Percentiles rank a stretch among this genome's conserved stretches.
Evolutionary conservation across 2,329 filamentous ascomycete species (phyloP).

Genomic region (Neocatenulostroma microsporum): DNA sequence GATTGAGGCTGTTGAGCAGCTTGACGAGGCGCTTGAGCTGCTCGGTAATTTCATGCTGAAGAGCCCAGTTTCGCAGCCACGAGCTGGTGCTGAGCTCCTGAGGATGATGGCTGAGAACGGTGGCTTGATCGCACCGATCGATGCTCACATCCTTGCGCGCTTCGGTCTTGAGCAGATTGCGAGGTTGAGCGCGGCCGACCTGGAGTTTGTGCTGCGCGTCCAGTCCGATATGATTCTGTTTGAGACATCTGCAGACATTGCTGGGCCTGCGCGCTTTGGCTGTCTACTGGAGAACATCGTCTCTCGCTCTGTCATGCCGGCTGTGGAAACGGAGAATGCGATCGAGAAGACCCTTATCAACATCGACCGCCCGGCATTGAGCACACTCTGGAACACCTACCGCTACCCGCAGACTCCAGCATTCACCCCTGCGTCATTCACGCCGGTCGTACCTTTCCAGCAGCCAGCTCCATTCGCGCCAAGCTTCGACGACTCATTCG

Average conservation of each 20-base stretch:
- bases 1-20: conserved; percentile 61
- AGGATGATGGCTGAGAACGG: conserved; percentile 61
- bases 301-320: conserved; percentile 45
- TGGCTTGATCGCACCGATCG: conserved; percentile 51
- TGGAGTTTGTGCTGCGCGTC: conserved; percentile 55
- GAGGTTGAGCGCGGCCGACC: conserved; percentile 45
- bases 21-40: conserved; percentile 77
- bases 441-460: conserved; percentile 37
- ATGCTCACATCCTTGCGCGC: conserved; percentile 53
- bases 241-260: conserved; percentile 44
- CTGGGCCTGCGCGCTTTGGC: conserved; percentile 52
- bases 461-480: conserved; percentile 44
- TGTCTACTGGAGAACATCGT: conserved; percentile 54
- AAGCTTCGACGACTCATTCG: conserved; percentile 71
- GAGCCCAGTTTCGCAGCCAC: conserved; percentile 44
- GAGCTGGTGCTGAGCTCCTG: conserved; percentile 52
- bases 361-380: conserved; percentile 42
- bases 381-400: conserved; percentile 53
- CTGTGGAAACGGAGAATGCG: conserved; percentile 48
- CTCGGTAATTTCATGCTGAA: conserved; percentile 52
- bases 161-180: conserved; percentile 53
- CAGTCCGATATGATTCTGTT: conserved; percentile 46
- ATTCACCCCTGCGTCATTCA: conserved; percentile 45
- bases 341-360: conserved; percentile 53
- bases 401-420: conserved; percentile 40